Base-by-base conservation (phyloP, 1,284 basidiomycete genomes). In the Ustilago xerochloae region DNA sequence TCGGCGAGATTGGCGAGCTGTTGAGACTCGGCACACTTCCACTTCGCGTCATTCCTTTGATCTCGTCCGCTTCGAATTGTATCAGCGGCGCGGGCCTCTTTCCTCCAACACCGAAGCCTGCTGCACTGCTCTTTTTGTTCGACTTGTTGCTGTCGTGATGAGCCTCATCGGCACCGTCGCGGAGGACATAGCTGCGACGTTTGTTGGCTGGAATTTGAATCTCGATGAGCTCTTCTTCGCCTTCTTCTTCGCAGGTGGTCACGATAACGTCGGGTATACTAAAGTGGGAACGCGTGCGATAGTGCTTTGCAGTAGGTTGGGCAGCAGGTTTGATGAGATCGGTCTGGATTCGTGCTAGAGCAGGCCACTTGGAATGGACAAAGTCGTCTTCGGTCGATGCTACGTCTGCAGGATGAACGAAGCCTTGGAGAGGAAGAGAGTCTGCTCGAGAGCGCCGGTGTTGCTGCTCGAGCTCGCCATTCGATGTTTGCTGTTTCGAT, bases 221-320 rank as follows among this genome's bases (percentile, higher is more conserved):
- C 48, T 80, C 66, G 35, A 79, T 67, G 29, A 72, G 26, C 16
- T 66, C 46, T 35, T 73, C 45, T n/a, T 80, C 18, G 4, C 77
- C 78, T 10, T 79, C 77, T 24, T 79, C 77, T 22, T 77, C 77
- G 58, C 66, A 66, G 0, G 75, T 57, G 29, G 78, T 80, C 52
- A 80, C 62, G 30, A 77, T 60, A n/a, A 80, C 77, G 33, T 80
- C 78, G 4, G 78, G 78, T 16, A 80, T 80, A 33, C 67, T 72
- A 30, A 80, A 80, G 45, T 80, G 78, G 1, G 77, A 79, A 24
- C 78, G 67, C 9, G 64, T 63, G 5, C 77, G 66, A 8, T 55
- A 54, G 39, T 80, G 71, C 22, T 70, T 60, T 1, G 39, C 24
- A 8, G 41, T 0, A 1, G n/a, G n/a, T n/a, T n/a, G 20, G 5